Evolutionary conservation across 768 basidiomycete genomes (phyloP), one percentile per base, ranked within the genome.

Genomic region (Collybia nuda): DNA sequence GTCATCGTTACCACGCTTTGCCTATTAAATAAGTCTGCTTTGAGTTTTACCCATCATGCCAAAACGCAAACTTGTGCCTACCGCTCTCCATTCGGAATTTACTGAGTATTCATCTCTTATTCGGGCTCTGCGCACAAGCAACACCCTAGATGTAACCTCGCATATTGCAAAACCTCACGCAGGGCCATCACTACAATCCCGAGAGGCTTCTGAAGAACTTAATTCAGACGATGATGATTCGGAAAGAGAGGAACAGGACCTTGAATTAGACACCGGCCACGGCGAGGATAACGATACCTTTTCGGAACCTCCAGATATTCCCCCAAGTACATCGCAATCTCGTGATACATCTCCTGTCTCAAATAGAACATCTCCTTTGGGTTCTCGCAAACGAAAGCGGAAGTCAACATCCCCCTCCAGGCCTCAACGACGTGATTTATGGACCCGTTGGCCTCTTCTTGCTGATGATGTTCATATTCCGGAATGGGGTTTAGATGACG

Each of bases 391-490:
- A 62, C 58, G 54, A 56, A 63, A 60, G 56, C 60, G 59, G 51
- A 56, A 26, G 2, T 48, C 53, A 17, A 17, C 15, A 15, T 39
- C 52, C n/a, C 37, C 43, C 24, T 29, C 45, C 29, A 52, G 28
- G 9, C 29, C 56, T 37, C 52, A 60, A 53, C 63, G 64, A 61
- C 60, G 73, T 19, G 80, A 86, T 57, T 70, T 69, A 0, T 90
- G 87, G 88, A 89, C 88, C 0, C 73, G 82, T 6, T 92, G 90
- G 90, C 90, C 90, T 1, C 76, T 90, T 44, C 75, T 82, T 15
- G 57, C 73, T 2, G 70, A 72, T 14, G 86, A 91, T 57, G 76
- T 88, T 14, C 70, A 75, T 19, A 69, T 79, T 7, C 88, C 90
- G 1, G 83, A 89, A 66, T 91, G 85, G 84, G 67, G 68, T 7